Evolutionary conservation across 768 basidiomycete species (phyloP).

Genomic region (Artomyces pyxidatus): DNA sequence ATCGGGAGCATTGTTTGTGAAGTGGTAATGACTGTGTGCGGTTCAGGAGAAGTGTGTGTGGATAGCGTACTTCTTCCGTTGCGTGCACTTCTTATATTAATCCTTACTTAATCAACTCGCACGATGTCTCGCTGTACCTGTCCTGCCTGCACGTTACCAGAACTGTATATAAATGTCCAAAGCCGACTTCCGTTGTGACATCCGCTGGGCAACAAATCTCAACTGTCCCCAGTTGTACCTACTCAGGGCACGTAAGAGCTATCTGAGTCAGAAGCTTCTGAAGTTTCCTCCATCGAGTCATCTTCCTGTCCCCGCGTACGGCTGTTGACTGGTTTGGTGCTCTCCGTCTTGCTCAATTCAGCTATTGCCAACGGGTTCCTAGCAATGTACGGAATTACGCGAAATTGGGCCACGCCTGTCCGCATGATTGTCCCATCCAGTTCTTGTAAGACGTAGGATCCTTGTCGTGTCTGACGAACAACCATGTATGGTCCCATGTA

Average conservation of each 20-base stretch:
- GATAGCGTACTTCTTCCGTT: too few relatives aligned
- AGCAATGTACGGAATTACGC: slow-evolving; percentile 3
- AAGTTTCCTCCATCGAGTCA: background rate
- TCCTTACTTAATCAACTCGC: too few relatives aligned
- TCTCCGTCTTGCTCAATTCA: background rate
- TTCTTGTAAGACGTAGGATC: slow-evolving; percentile 13
- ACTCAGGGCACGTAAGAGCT: too few relatives aligned
- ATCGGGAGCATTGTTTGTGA: too few relatives aligned
- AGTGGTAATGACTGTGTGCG: too few relatives aligned
- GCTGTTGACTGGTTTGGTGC: background rate
- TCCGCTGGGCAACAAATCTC: background rate
- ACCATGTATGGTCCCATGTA: slow-evolving; percentile 34
- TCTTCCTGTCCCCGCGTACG: background rate
- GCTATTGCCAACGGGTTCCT: background rate
- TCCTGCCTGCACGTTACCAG: too few relatives aligned
- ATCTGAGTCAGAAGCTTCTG: too few relatives aligned
- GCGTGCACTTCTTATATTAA: too few relatives aligned
- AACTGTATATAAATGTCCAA: too few relatives aligned
- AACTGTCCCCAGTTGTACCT: background rate
- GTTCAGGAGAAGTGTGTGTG: too few relatives aligned
- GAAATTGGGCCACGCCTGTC: slow-evolving; percentile 8
- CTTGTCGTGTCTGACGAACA: slow-evolving; percentile 15
- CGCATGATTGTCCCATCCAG: slow-evolving; percentile 13
- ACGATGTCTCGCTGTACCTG: too few relatives aligned
- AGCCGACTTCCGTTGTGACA: too few relatives aligned